Conservation (phyloP, 1,139 yeast genomes). For the Arxiozyma slooffiae region DNA sequence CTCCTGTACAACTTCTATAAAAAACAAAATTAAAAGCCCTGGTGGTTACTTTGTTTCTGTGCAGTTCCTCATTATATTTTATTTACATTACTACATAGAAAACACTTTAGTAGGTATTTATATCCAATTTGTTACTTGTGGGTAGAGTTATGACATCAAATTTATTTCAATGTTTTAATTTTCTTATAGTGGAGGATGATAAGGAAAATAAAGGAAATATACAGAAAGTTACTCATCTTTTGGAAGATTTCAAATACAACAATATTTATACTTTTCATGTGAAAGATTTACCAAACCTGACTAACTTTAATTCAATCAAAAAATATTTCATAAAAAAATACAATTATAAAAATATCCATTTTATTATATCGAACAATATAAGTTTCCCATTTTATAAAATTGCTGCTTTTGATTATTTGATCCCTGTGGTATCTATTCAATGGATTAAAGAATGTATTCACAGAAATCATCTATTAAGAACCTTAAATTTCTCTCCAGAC, state of each 20-base stretch:
- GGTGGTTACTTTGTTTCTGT: too few species aligned
- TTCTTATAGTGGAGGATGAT: slow-evolving; percentile 35
- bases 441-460: slow-evolving; percentile 53
- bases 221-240: neutral
- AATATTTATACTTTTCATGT: neutral
- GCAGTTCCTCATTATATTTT: too few species aligned
- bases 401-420: slow-evolving; percentile 42
- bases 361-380: slow-evolving; percentile 46
- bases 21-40: too few species aligned
- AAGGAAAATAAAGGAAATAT: slow-evolving; percentile 14
- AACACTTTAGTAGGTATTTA: neutral
- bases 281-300: neutral
- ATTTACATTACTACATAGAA: too few species aligned
- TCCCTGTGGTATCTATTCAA: slow-evolving; percentile 57
- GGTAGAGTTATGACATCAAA: neutral
- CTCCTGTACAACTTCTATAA: too few species aligned
- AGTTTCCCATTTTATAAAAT: slow-evolving; percentile 47
- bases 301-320: slow-evolving; percentile 28
- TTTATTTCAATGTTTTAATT: slow-evolving; percentile 19
- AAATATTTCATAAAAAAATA: slow-evolving; percentile 12
- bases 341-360: slow-evolving; percentile 30
- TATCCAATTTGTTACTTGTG: neutral
- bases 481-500: slow-evolving; percentile 50
- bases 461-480: slow-evolving; percentile 39
- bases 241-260: neutral